Base-by-base conservation (phyloP, 2,329 filamentous ascomycete species). In the Zalaria sp. region DNA sequence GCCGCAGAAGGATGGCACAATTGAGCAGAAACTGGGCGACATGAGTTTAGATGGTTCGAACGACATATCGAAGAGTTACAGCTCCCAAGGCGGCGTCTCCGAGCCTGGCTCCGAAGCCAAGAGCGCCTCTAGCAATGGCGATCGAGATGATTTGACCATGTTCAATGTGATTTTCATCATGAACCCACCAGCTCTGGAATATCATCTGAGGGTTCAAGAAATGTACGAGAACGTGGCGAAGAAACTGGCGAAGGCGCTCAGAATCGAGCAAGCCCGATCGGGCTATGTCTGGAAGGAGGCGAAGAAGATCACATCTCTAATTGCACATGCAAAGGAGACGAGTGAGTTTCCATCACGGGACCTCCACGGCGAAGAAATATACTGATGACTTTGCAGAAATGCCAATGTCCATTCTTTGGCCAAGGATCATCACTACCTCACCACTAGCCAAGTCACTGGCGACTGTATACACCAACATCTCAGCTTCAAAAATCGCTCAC, bases 161-260 rank as follows among this genome's bases (percentile, higher is more conserved):
- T 98, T 98, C 64, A 93, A 95, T 59, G 75, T 95, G 7, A 87
- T 96, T 25, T 96, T 96, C 59, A 83, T 94, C 39, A 67, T 95
- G 49, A 82, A 85, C 50, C 83, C 87, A 3, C 81, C 80, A 39
- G 77, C 80, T 40, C 69, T 88, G 43, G 83, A 94, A 55, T 79
- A 82, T 49, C 82, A 83, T 43, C 70, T 67, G 54, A 67, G 75
- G 8, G 67, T 93, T 37, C 75, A 81, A 35, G 83, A 93, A 48
- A 79, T 95, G 56, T 94, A 94, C 58, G 73, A 83, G 41, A 83
- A 94, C 57, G 81, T 96, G 34, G 81, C 88, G 48, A 91, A 88
- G 60, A 93, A 93, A 61, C 80, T 94, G 52, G 88, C 87, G 56
- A 93, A 89, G 64, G 85, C 84, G 3, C 75, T 94, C 56, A 93